Evolutionary conservation across 371 early-diverging fungal species (phyloP).

Genomic region (Apophysomyces elegans): DNA sequence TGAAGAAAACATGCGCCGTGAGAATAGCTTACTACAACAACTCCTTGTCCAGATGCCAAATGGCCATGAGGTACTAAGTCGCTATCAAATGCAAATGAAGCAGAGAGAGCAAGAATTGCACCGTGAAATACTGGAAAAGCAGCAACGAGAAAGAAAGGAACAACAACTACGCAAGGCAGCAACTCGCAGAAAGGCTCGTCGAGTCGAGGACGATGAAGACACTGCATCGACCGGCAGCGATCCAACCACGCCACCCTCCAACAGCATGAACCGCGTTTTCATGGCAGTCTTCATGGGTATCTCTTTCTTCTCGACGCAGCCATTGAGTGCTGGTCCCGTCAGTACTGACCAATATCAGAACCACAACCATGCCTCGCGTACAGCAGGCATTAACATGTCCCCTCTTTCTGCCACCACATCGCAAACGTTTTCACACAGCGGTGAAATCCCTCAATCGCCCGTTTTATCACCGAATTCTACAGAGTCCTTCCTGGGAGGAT

Average conservation of each 20-base stretch:
- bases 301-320: conserved; percentile 50
- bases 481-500: conserved; percentile 16
- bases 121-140: conserved; percentile 29
- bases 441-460: conserved; percentile 1
- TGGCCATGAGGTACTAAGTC: conserved; percentile 48
- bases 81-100: conserved; percentile 38
- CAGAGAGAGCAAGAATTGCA: conserved; percentile 40
- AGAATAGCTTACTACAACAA: conserved; percentile 56
- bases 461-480: not conserved
- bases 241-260: conserved; percentile 34
- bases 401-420: not conserved
- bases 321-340: conserved; percentile 40
- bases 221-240: conserved; percentile 32
- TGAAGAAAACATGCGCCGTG: conserved; percentile 58
- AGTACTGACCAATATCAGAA: conserved; percentile 36
- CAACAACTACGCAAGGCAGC: conserved; percentile 34
- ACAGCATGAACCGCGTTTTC: conserved; percentile 37
- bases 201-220: conserved; percentile 31
- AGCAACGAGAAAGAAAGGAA: conserved; percentile 30
- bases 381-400: conserved; percentile 25
- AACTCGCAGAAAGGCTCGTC: conserved; percentile 2
- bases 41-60: conserved; percentile 62
- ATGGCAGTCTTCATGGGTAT: conserved; percentile 52
- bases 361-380: conserved; percentile 45
- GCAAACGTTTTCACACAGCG: not conserved